These are phyloP conservation scores for Dactylellina parvicollis DNA, from an alignment of 2,329 filamentous ascomycete genomes.

Conservation along the genomic window DNA sequence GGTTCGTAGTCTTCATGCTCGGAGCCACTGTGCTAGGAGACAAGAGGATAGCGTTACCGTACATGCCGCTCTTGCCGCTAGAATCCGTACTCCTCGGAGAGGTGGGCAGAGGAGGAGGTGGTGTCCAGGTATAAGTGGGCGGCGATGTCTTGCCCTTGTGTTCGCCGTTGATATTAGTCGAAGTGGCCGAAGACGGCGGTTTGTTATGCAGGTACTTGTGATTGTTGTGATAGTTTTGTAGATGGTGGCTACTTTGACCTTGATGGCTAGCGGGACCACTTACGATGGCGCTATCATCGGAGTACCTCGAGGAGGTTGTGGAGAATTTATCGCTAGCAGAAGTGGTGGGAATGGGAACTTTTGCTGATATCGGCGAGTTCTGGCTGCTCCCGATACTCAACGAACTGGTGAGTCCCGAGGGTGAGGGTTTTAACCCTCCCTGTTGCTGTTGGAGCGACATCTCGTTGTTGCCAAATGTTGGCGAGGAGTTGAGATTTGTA, in stretches of 20 bases:
- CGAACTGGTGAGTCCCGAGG: constrained; percentile 31
- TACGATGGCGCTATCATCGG: constrained; percentile 25
- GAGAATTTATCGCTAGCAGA: constrained; percentile 27
- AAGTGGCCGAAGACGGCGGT: neutral
- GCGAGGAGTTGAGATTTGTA: constrained; percentile 33
- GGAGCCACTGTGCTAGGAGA: constrained; percentile 47
- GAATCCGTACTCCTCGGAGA: constrained; percentile 18
- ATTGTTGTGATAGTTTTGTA: constrained; percentile 12
- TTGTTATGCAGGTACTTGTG: constrained; percentile 4
- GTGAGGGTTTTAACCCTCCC: constrained; percentile 29
- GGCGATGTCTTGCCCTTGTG: constrained; percentile 43
- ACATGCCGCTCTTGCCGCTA: constrained; percentile 27
- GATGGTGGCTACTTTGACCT: neutral
- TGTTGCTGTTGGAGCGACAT: constrained; percentile 1
- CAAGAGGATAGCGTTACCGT: constrained; percentile 41
- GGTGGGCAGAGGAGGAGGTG: constrained; percentile 34
- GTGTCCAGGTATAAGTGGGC: constrained; percentile 38
- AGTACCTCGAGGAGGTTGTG: constrained; percentile 34
- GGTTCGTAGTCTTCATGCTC: constrained; percentile 40
- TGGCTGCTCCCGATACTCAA: constrained; percentile 45
- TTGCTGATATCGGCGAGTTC: constrained; percentile 35
- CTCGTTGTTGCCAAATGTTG: constrained; percentile 39
- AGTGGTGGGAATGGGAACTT: constrained; percentile 7
- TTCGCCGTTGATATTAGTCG: constrained; percentile 8
- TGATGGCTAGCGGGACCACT: neutral